Evolutionary conservation across 441 rosid species (phyloP), one percentile per base, ranked within the genome.

Genomic region (Mallotus repandus): DNA sequence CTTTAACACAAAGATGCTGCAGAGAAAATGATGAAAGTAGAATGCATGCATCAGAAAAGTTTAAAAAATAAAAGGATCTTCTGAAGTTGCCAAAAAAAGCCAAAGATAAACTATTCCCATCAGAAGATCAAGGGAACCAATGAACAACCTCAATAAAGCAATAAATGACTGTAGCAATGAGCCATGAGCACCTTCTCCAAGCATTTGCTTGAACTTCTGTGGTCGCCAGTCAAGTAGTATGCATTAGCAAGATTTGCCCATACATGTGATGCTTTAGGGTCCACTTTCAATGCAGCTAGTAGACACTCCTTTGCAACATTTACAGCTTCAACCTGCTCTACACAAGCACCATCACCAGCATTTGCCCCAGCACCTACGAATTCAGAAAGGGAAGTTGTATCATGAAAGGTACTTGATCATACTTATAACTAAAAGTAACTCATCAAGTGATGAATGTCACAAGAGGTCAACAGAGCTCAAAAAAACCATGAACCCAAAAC

Each of bases 131-230:
- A 83, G 74, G 83, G 84, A 79, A 83, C 75, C 80, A 82, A 83
- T 65, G 64, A 80, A 88, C 80, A 84, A 87, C 87, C 88, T 84
- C 84, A 84, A 80, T 59, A 88, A 78, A 82, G 81, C 80, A 78
- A 80, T 74, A 85, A 84, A 81, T 76, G 80, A 81, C 77, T 65
- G 76, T 63, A 84, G 77, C 83, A 83, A 84, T 77, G 75, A 87
- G 77, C 84, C 82, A 82, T 80, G 84, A 81, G 90, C 90, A 95
- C 99, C 99, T 95, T 95, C 91, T 95, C 98, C 95, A 95, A 89
- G 84, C 99, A 95, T 80, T 91, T 91, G 88, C 87, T 83, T 69
- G 98, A 88, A 74, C 93, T 95, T 82, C 88, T 85, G 80, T 91
- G 88, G 84, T 93, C 99, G 58, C 94, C 94, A 68, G 74, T 79